phyloP scores from a whole-genome alignment of 352 stramenopile genomes.

The Phytopythium boreale region DNA sequence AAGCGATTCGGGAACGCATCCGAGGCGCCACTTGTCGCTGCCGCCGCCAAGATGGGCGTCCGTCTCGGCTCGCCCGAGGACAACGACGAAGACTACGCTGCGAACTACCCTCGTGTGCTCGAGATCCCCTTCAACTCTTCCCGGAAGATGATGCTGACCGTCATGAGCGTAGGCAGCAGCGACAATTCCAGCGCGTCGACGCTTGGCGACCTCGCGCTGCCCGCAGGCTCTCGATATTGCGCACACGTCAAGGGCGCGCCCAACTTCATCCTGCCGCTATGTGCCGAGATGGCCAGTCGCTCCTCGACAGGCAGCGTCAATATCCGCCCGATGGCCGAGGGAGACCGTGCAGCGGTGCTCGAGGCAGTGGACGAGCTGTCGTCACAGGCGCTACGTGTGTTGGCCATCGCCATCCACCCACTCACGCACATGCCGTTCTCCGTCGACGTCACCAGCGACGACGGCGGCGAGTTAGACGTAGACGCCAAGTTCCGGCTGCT shows the following conservation, averaged over 20 bases:
- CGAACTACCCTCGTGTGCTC: conserved; percentile 56
- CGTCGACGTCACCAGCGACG: conserved; percentile 23
- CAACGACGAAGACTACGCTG: conserved; percentile 18
- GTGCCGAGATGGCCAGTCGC: conserved; percentile 21
- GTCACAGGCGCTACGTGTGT: conserved; percentile 79
- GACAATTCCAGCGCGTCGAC: conserved; percentile 34
- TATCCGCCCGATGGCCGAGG: conserved; percentile 27
- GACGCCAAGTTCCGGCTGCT: conserved; percentile 68
- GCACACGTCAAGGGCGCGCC: conserved; percentile 65
- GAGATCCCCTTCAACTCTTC: conserved; percentile 95
- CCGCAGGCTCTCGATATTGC: conserved; percentile 37
- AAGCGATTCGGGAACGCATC: conserved; percentile 67
- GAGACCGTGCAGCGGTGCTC: conserved; percentile 49
- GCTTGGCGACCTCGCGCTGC: conserved; percentile 20
- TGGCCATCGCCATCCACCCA: conserved; percentile 88
- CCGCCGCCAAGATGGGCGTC: conserved; percentile 57
- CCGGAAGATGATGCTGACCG: conserved; percentile 71
- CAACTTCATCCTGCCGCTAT: conserved; percentile 73
- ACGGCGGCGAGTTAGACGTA: conserved; percentile 21
- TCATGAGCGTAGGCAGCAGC: conserved; percentile 7
- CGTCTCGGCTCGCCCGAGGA: conserved; percentile 45
- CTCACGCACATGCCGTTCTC: conserved; percentile 44
- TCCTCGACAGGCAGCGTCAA: not conserved
- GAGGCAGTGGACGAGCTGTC: conserved; percentile 62
- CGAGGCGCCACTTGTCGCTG: conserved; percentile 69